Evolutionary conservation across 176 grass and related monocot species (phyloP).

Genomic region (Urochloa ruziziensis): DNA sequence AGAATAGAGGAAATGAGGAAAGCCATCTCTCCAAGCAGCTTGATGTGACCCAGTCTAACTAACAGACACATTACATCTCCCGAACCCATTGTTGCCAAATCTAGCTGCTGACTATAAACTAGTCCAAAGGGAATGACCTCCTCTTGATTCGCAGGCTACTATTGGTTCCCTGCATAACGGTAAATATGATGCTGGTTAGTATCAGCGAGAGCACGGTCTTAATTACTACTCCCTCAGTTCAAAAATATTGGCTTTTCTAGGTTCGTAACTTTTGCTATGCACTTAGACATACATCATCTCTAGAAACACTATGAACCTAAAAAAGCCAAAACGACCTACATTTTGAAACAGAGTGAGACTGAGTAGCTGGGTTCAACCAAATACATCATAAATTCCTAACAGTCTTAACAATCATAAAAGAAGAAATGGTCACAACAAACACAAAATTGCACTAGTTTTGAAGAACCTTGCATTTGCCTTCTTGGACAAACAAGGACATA

Average conservation of each 20-base stretch:
- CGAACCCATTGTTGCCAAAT: neutral
- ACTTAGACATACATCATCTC: too few species aligned
- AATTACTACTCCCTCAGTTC: too few species aligned
- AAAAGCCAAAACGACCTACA: too few species aligned
- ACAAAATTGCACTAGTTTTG: neutral
- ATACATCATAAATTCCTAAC: neutral
- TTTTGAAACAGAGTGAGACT: too few species aligned
- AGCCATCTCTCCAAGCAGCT: neutral
- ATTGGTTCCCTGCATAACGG: neutral
- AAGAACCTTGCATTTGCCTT: neutral
- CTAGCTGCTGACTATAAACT: neutral
- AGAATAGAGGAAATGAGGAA: neutral
- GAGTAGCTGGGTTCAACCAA: neutral
- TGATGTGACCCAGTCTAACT: neutral
- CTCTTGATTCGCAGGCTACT: too few species aligned
- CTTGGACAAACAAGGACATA: neutral
- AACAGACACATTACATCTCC: neutral
- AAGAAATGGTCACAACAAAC: neutral
- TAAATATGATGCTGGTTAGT: neutral
- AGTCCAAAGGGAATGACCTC: neutral
- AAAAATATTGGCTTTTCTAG: too few species aligned
- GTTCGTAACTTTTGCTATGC: too few species aligned
- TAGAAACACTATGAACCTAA: too few species aligned
- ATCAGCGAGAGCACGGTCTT: neutral
- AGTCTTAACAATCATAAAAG: neutral